A percentile compares a stretch with the other conserved stretches of the same genome.
Evolutionary conservation across 192 early-diverging fungal genomes (phyloP).

Genomic region (Coemansia sp.): DNA sequence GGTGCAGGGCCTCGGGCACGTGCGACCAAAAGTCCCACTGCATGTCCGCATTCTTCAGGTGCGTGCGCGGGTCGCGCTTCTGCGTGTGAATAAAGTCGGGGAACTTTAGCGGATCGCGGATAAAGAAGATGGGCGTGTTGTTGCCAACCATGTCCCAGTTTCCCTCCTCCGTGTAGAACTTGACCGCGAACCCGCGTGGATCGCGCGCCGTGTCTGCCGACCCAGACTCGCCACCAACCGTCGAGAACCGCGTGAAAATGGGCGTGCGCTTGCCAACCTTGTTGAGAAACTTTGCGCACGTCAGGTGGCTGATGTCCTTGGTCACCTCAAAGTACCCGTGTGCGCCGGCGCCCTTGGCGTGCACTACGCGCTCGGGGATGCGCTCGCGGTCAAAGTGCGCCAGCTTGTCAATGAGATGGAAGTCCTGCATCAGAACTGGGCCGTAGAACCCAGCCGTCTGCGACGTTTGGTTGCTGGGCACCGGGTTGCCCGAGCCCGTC

Average conservation of each 20-base stretch:
- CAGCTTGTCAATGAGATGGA: slow-evolving; percentile 73
- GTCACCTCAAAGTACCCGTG: slow-evolving; percentile 81
- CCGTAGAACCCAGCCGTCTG: slow-evolving; percentile 62
- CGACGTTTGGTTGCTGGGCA: slow-evolving; percentile 63
- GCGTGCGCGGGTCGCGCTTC: slow-evolving; percentile 76
- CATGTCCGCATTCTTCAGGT: slow-evolving; percentile 63
- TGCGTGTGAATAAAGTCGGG: slow-evolving; percentile 82
- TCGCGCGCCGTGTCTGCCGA: slow-evolving; percentile 73
- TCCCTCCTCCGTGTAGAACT: slow-evolving; percentile 85
- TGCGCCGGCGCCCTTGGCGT: slow-evolving; percentile 80
- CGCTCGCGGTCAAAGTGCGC: slow-evolving; percentile 82
- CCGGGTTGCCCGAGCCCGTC: slow-evolving; percentile 59
- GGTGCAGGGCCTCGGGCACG: slow-evolving; percentile 73
- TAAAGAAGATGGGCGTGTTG: slow-evolving; percentile 82
- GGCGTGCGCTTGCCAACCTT: slow-evolving; percentile 74
- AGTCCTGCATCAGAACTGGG: slow-evolving; percentile 68
- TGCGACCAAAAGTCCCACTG: slow-evolving; percentile 80
- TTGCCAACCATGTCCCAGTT: slow-evolving; percentile 87
- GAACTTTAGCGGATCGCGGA: slow-evolving; percentile 76
- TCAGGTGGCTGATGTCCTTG: slow-evolving; percentile 62
- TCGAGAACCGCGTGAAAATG: slow-evolving; percentile 75
- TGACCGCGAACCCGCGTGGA: slow-evolving; percentile 76
- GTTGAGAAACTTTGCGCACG: slow-evolving; percentile 70
- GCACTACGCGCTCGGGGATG: slow-evolving; percentile 83
- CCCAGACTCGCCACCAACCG: slow-evolving; percentile 71